Base-by-base conservation (phyloP, 2,329 filamentous ascomycete genomes). In the Talaromyces sp. region DNA sequence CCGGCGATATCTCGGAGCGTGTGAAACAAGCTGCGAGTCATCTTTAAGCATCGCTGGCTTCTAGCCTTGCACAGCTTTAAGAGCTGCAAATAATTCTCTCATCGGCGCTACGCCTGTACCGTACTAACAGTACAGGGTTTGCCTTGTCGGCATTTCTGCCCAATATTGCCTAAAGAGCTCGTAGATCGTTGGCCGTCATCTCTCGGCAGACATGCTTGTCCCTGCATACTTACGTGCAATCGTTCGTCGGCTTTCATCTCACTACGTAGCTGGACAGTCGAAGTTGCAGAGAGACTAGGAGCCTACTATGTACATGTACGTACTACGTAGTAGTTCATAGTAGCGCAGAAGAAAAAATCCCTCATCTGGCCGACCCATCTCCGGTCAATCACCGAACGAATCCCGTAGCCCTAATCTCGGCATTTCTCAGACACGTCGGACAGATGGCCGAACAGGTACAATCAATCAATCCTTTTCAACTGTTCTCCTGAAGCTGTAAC, bases 11-110 rank as follows among this genome's bases (percentile, higher is more conserved):
- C 50, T 54, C 50, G 50, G 50, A 35, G 31, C 28, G 16, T 54
- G 31, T 54, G 50, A 54, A 54, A 54, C 31, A n/a, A 54, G 28
- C 50, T 35, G 50, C 50, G n/a, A 54, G 50, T 37, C 28, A 35
- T 35, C 35, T 9, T 14, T 50, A 35, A 54, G 50, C 31, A 21
- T 35, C 28, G 31, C 35, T 54, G n/a, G 28, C 44, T 16, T 14
- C n/a, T n/a, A 40, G 39, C 18, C 16, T 40, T n/a, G n/a, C n/a
- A n/a, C n/a, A n/a, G n/a, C n/a, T 9, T 37, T 37, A 37, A 39
- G 7, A 31, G 14, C 46, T 50, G 25, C 46, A 31, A n/a, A 31
- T 50, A 52, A 54, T 35, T 54, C n/a, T 54, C 48, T 54, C 48
- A 52, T 33, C 25, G n/a, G 16, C 28, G 31, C 11, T 21, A 35